These are phyloP conservation scores for Mortierella sp. DNA, from an alignment of 371 early-diverging fungal species.

Conservation along the genomic window DNA sequence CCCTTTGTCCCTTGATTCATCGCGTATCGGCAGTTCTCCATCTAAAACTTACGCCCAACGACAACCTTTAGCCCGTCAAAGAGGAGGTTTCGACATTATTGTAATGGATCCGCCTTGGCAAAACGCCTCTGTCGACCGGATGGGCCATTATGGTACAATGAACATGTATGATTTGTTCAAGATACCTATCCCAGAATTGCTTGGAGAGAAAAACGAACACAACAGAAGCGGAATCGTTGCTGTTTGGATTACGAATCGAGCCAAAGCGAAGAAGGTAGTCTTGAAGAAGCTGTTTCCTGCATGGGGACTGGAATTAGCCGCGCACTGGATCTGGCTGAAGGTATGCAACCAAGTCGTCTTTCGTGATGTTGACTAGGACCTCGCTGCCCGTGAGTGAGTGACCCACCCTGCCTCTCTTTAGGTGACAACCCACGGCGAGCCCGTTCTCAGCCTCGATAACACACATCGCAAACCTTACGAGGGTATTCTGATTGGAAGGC, in stretches of 20 bases:
- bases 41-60: too few species aligned
- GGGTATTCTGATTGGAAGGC: conserved; percentile 65
- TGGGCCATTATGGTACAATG: conserved; percentile 65
- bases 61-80: conserved; percentile 23
- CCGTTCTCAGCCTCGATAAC: conserved; percentile 63
- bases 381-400: too few species aligned
- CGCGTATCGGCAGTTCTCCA: neutral
- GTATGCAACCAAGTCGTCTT: conserved; percentile 16
- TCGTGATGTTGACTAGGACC: neutral
- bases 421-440: conserved; percentile 63
- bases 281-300: conserved; percentile 72
- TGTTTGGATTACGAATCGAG: conserved; percentile 83
- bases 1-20: neutral
- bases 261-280: conserved; percentile 67
- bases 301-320: conserved; percentile 68
- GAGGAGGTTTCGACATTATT: conserved; percentile 65
- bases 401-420: conserved; percentile 4
- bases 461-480: conserved; percentile 78
- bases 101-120: conserved; percentile 87
- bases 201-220: conserved; percentile 23
- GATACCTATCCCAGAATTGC: conserved; percentile 64
- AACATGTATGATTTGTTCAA: conserved; percentile 76
- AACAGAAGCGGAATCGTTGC: conserved; percentile 56
- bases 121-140: conserved; percentile 69
- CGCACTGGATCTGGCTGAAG: conserved; percentile 80